Conservation (phyloP, 257 asterid species). For the Scutellaria galericulata region DNA sequence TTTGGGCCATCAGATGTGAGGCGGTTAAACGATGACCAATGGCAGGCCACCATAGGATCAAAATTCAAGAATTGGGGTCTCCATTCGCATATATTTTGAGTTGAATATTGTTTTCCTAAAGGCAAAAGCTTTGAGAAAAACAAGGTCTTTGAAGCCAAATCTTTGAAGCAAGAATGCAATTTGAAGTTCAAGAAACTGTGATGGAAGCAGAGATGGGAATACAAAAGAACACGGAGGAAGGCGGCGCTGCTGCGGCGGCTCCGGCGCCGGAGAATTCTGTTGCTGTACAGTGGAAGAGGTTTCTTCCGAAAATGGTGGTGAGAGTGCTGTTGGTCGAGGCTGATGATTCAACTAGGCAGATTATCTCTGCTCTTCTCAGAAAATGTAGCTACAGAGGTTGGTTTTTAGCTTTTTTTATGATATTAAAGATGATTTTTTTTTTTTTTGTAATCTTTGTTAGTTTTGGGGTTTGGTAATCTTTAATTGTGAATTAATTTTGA, state of each 20-base stretch:
- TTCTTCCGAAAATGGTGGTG: conserved; percentile 76
- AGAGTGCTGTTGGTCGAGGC: conserved; percentile 90
- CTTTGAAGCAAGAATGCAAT: conserved; percentile 46
- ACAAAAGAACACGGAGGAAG: conserved; percentile 22
- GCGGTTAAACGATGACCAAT: conserved; percentile 40
- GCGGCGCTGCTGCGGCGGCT: conserved; percentile 33
- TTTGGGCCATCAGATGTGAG: conserved; percentile 63
- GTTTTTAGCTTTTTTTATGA: conserved; percentile 18
- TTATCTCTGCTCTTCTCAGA: conserved; percentile 91
- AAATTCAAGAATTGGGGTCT: conserved; percentile 33
- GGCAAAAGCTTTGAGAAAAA: conserved; percentile 27
- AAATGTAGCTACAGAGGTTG: conserved; percentile 94
- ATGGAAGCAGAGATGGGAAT: conserved; percentile 31
- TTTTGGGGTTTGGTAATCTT: too few relatives aligned
- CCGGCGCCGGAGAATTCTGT: conserved; percentile 27
- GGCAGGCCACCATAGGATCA: conserved; percentile 43
- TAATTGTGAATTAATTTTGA: too few relatives aligned
- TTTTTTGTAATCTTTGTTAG: too few relatives aligned
- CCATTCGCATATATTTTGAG: conserved; percentile 53
- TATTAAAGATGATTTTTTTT: background rate
- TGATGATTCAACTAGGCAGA: conserved; percentile 95
- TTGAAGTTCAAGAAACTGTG: conserved; percentile 36
- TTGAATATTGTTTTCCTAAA: conserved; percentile 18
- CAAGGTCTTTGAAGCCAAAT: background rate
- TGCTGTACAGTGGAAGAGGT: conserved; percentile 73